A percentile compares a stretch with the other conserved stretches of the same genome.
Conservation (phyloP, 2,329 filamentous ascomycete genomes). For the Microdochium trichocladiopsis region DNA sequence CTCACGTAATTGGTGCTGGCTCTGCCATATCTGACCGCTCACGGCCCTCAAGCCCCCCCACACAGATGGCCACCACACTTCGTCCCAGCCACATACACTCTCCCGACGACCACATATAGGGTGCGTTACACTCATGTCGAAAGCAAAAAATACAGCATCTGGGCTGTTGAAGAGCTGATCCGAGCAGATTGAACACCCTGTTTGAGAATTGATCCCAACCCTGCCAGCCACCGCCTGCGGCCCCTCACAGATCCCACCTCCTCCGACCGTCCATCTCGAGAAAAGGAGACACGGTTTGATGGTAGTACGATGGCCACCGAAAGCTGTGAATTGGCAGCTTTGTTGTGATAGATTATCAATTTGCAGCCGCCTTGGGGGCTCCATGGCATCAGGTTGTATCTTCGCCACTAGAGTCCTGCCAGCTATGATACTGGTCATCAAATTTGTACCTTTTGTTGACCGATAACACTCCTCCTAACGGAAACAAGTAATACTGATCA, state of each 20-base stretch:
- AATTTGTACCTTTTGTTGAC: neutral
- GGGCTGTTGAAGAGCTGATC: neutral
- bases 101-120: neutral
- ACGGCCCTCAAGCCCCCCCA: neutral
- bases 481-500: neutral
- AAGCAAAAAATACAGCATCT: neutral
- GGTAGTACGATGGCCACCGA: neutral
- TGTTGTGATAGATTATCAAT: neutral
- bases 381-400: neutral
- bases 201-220: neutral
- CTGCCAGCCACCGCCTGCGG: neutral
- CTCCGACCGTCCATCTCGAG: neutral
- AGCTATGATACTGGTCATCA: neutral
- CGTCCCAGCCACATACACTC: neutral
- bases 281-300: neutral
- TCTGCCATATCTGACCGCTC: neutral
- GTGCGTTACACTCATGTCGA: neutral
- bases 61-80: neutral
- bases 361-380: neutral
- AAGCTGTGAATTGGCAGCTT: neutral
- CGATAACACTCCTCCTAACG: neutral
- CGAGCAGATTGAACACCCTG: neutral
- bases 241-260: neutral
- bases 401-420: neutral
- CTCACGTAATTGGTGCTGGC: neutral